A percentile compares a stretch with the other conserved stretches of the same genome.
Conservation (phyloP, 179 eudicot genomes). For the Vitellaria paradoxa region DNA sequence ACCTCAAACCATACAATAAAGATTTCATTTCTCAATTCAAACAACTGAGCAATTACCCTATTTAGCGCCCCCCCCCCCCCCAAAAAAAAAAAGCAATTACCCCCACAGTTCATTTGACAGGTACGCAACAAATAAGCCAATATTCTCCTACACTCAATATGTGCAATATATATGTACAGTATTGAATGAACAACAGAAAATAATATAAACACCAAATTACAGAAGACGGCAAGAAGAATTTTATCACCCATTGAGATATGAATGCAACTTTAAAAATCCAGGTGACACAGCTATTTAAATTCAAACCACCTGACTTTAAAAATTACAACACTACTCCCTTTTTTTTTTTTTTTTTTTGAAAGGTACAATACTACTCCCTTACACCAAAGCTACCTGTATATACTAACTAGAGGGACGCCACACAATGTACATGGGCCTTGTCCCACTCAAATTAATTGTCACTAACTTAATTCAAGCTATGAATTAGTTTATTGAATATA, state of each 20-base stretch:
- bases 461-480: too few species aligned
- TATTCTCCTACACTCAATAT: background rate
- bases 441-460: background rate
- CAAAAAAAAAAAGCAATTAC: too few species aligned
- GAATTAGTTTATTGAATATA: too few species aligned
- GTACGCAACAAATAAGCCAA: background rate
- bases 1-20: background rate
- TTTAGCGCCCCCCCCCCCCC: too few species aligned
- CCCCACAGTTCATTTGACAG: background rate
- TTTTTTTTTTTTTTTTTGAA: too few species aligned
- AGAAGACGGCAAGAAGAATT: conserved; percentile 1
- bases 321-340: background rate
- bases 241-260: background rate
- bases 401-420: background rate
- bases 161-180: background rate
- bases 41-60: background rate
- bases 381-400: background rate
- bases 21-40: background rate
- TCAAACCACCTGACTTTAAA: background rate
- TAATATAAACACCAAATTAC: background rate
- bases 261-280: background rate
- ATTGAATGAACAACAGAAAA: background rate
- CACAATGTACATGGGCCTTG: background rate
- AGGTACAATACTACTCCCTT: background rate
- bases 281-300: background rate